Evolutionary conservation across 2,329 filamentous ascomycete genomes (phyloP).

Genomic region (Aureobasidium sp.): DNA sequence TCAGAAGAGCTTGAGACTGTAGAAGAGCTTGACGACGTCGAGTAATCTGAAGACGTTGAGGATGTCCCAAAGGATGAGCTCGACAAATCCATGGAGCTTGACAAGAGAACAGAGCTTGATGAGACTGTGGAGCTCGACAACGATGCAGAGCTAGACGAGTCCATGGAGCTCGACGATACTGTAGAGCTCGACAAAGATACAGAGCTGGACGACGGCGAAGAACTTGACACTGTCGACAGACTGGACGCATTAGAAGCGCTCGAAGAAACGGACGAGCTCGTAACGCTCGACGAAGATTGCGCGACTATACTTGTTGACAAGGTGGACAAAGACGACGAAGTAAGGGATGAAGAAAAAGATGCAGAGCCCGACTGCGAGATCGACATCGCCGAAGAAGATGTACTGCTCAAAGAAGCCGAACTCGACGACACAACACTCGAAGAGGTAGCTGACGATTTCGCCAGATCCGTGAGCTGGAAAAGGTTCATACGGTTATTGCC

Average conservation of each 20-base stretch:
- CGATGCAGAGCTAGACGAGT: background rate
- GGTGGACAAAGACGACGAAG: too few relatives aligned
- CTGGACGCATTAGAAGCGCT: too few relatives aligned
- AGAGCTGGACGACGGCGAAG: background rate
- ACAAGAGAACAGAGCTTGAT: background rate
- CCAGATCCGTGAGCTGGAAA: too few relatives aligned
- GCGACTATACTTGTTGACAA: too few relatives aligned
- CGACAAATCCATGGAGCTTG: background rate
- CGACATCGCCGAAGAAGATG: background rate
- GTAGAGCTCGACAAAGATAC: background rate
- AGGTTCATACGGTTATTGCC: slow-evolving; percentile 20
- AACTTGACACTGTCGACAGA: too few relatives aligned
- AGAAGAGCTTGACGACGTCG: background rate
- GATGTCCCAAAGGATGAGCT: background rate
- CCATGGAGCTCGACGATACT: background rate
- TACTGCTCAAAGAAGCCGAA: slow-evolving; percentile 13
- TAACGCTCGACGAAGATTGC: background rate
- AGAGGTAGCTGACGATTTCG: slow-evolving; percentile 7
- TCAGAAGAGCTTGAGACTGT: background rate
- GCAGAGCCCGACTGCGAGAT: too few relatives aligned
- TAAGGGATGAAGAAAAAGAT: too few relatives aligned
- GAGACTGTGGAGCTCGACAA: background rate
- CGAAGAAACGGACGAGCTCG: background rate
- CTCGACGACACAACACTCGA: too few relatives aligned
- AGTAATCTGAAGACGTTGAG: background rate